Evolutionary conservation across 2,329 filamentous ascomycete species (phyloP), one percentile per base, ranked within the genome.

Genomic region (Colletotrichum melonis): DNA sequence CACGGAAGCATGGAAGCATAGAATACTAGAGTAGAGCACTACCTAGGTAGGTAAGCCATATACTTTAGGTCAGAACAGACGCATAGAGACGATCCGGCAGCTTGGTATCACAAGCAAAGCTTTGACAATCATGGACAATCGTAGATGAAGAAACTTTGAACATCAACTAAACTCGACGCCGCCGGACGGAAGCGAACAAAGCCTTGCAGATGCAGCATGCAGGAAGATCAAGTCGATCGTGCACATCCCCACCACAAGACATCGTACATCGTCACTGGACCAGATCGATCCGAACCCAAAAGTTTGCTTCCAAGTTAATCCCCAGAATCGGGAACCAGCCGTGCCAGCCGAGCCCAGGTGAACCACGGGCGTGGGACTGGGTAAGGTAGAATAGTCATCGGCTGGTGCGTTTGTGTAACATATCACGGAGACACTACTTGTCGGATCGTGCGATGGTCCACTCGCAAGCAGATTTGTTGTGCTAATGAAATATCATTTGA

Each of bases 51-150:
- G 32, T 35, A 19, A 8, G 38, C 24, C 56, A 63, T 49, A 55
- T 32, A 55, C 42, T 56, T 73, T 59, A 60, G 71, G 26, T 66
- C 46, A 66, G 67, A 71, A 54, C 67, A 66, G 62, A 66, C 49
- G 22, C 24, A 49, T 35, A 35, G 32, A 35, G 30, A 22, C 12
- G 24, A 52, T 49, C 67, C 67, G 62, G 46, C 71, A 60, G 46
- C 65, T 60, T 65, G 70, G 70, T 60, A 32, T 38, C 26, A 32
- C 32, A 49, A 38, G 19, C 49, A 65, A 26, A 55, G 70, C 69
- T 54, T 24, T 42, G 49, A 54, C 69, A n/a, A 55, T 57, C 54
- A 59, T 6, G 5, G 38, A 42, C 5, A 42, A 42, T 42, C 2
- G 38, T 42, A 56, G n/a, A 46, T 19, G n/a, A 24, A 7, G 19